Base-by-base conservation (phyloP, 768 basidiomycete species). In the Obba rivulosa region DNA sequence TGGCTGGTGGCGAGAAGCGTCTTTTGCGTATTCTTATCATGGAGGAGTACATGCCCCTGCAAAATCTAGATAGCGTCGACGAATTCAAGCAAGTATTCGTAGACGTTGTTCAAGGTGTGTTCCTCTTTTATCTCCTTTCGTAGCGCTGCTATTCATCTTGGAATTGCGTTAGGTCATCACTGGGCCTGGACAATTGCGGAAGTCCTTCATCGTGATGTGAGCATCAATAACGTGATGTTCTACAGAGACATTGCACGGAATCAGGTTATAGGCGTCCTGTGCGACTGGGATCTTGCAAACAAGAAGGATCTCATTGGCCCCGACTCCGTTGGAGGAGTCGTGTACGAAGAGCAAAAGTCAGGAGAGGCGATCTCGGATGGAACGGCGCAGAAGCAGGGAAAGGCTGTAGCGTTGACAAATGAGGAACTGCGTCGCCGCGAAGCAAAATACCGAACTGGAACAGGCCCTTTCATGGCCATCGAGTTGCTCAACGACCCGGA, bases 71-170 rank as follows among this genome's bases (percentile, higher is more conserved):
- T 0, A 54, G 41, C 25, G 37, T 61, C 0, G 55, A 58, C 14
- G 59, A 63, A 23, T 66, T 69, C 53, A 55, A 61, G 45, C 41
- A 53, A 3, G 48, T 59, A 3, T 68, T 60, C 31, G 42, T 64
- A 10, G 62, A 69, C 22, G 59, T 64, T 36, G 51, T 69, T 1
- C 56, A 64, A 60, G 66, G 66, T 68, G 38, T 39, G 66, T 56
- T 7, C 3, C 14, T 40, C 8, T 2, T 18, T 2, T 43, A 0
- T 54, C 52, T 5, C 43, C 45, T 9, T 54, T 1, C 18, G 18
- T 8, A 43, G 11, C 20, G 13, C 7, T 16, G n/a, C 10, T 34
- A 3, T 34, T 52, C n/a, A 46, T 34, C 17, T 1, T 35, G 21
- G 40, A 3, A 14, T 13, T 21, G 23, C 5, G 24, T n/a, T 22